A percentile compares a stretch with the other conserved stretches of the same genome.
Conservation (phyloP, 176 grass and related monocot species). For the Carex scoparia region DNA sequence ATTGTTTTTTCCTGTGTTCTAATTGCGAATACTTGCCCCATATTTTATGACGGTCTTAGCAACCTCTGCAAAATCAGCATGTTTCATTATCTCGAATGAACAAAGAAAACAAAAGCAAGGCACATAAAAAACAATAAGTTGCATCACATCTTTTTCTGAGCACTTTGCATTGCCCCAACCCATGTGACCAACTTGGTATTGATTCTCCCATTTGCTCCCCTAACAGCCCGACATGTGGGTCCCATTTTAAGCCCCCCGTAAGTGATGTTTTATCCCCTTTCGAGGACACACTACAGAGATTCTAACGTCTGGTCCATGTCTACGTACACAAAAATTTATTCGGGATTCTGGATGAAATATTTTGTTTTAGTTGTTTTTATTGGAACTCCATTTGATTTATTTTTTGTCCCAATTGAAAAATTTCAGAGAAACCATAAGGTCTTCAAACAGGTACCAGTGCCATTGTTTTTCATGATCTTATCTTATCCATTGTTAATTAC, state of each 20-base stretch:
- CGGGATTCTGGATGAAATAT: not conserved
- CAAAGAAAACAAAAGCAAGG: slow-evolving; percentile 18
- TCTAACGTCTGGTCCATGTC: slow-evolving; percentile 25
- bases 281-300: slow-evolving; percentile 9
- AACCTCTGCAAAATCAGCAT: not conserved
- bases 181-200: slow-evolving; percentile 28
- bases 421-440: not conserved
- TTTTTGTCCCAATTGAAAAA: not conserved
- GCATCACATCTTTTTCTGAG: slow-evolving; percentile 11
- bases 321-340: not conserved
- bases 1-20: not conserved
- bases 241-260: slow-evolving; percentile 7
- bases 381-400: not conserved
- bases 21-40: not conserved
- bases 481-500: slow-evolving; percentile 9
- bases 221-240: slow-evolving; percentile 17
- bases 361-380: not conserved
- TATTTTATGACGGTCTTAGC: not conserved
- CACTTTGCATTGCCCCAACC: not conserved
- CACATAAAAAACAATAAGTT: not conserved
- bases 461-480: not conserved
- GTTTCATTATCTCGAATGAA: not conserved
- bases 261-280: slow-evolving; percentile 33
- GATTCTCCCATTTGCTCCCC: slow-evolving; percentile 16
- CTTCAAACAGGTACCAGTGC: not conserved